A percentile compares a stretch with the other conserved stretches of the same genome.
These are phyloP conservation scores for Penicillium griseofulvum DNA, from an alignment of 2,329 filamentous ascomycete genomes.

Conservation along the genomic window DNA sequence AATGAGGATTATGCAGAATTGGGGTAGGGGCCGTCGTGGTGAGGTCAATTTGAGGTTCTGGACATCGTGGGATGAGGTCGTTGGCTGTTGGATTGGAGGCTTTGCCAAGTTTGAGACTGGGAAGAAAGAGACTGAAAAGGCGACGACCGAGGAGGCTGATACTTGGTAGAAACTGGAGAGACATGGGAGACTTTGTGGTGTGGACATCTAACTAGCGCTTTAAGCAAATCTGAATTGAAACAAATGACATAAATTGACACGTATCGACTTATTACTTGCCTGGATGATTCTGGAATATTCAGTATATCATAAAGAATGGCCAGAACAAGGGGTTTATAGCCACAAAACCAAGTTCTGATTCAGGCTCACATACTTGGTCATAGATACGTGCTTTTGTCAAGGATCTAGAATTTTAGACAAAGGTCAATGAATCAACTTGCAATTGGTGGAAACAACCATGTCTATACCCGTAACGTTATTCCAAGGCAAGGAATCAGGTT, in stretches of 20 bases:
- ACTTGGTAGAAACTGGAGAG: not conserved
- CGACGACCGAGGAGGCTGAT: not conserved
- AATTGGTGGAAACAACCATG: not conserved
- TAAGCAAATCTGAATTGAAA: not conserved
- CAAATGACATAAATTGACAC: not conserved
- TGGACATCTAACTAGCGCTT: not conserved
- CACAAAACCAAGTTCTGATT: not conserved
- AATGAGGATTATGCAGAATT: constrained; percentile 4
- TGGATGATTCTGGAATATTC: not conserved
- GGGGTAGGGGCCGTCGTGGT: not conserved
- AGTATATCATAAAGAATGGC: not conserved
- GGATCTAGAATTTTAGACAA: not conserved
- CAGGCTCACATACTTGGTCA: not conserved
- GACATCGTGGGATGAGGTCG: not conserved
- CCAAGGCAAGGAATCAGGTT: constrained; percentile 4
- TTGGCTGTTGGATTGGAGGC: constrained; percentile 13
- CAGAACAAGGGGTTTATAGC: not conserved
- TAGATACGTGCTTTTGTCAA: too few relatives aligned
- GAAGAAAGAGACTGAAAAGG: not conserved
- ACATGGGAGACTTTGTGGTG: too few relatives aligned
- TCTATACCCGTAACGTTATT: not conserved
- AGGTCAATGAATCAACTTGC: not conserved
- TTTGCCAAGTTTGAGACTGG: not conserved
- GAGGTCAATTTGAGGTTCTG: constrained; percentile 7
- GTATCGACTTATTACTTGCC: not conserved